Base-by-base conservation (phyloP, 163 green algal genomes). In the Picocystis sp. region DNA sequence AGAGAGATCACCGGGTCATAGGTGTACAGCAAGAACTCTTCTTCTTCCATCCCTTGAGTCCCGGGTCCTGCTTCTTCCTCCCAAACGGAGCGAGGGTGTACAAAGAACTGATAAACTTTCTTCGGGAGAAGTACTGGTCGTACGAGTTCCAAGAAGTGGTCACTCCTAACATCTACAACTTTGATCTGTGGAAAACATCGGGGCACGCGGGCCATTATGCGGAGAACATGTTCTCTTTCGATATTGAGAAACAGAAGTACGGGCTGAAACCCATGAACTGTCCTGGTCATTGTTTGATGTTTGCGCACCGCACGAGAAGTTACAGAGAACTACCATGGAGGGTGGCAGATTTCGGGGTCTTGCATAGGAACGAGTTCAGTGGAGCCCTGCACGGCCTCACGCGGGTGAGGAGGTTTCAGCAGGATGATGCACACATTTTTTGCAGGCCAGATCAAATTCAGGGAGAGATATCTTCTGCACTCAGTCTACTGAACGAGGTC, bases 181-280 rank as follows among this genome's bases (percentile, higher is more conserved):
- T 97, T 58, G 82, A 96, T 54, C 69, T 98, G 33, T 98, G 89
- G 89, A 78, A 81, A 51, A 94, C 75, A 9, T 83, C 62, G 14
- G 89, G 89, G 8, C 89, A 98, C 62, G 85, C 89, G 1, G 86
- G 80, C 38, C 90, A 98, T 75, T 98, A 98, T 74, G 83, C 86
- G 62, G 77, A 96, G 42, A 94, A 96, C 81, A 97, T 96, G 89
- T 97, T 97, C 55, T 59, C 49, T 38, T 89, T 95, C 63, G 60
- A 89, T n/a, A 78, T 98, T 19, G 85, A 94, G 69, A 94, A 93
- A 77, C 51, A 73, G 49, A 78, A 94, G 73, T 96, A 34, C 38
- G 47, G n/a, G 17, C n/a, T 98, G 10, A 98, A 98, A 67, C 89
- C 89, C 47, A 98, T 98, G 89, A 98, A 98, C 76, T 98, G 89